Conservation (phyloP, 805 yeast genomes). For the Candida saitoana region DNA sequence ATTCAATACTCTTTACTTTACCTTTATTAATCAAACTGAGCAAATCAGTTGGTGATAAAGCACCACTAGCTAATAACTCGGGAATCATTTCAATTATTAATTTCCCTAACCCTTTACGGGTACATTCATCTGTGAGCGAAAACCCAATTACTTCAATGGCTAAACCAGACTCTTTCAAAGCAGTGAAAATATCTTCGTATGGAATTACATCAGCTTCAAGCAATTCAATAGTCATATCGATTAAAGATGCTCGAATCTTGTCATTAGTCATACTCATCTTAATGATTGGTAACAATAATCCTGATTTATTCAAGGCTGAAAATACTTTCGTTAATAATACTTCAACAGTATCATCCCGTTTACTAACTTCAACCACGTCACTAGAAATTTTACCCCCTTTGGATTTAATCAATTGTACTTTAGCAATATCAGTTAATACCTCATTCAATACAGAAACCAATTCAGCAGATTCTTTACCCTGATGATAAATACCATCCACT, state of each 20-base stretch:
- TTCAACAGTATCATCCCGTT: conserved; percentile 15
- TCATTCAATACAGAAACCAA: background rate
- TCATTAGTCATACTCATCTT: conserved; percentile 26
- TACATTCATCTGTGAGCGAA: conserved; percentile 24
- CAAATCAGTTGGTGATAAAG: background rate
- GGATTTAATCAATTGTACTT: background rate
- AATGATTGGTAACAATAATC: conserved; percentile 24
- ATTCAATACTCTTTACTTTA: background rate
- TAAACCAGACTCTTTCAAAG: conserved; percentile 27
- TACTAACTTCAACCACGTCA: conserved; percentile 1
- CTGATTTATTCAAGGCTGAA: conserved; percentile 24
- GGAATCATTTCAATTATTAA: conserved; percentile 22
- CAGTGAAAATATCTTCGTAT: conserved; percentile 26
- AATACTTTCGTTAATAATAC: conserved; percentile 20
- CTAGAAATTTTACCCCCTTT: conserved; percentile 1
- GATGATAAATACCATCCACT: conserved; percentile 6
- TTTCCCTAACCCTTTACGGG: conserved; percentile 23
- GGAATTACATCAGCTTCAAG: conserved; percentile 29
- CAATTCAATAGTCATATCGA: conserved; percentile 21
- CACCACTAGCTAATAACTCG: conserved; percentile 10
- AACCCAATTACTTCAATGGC: conserved; percentile 24
- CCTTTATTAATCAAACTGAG: background rate
- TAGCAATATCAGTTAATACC: conserved; percentile 2
- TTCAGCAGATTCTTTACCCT: conserved; percentile 7
- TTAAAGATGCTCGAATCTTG: conserved; percentile 20